These are phyloP conservation scores for Deakozyma indianensis DNA, from an alignment of 805 yeast species.

Conservation along the genomic window DNA sequence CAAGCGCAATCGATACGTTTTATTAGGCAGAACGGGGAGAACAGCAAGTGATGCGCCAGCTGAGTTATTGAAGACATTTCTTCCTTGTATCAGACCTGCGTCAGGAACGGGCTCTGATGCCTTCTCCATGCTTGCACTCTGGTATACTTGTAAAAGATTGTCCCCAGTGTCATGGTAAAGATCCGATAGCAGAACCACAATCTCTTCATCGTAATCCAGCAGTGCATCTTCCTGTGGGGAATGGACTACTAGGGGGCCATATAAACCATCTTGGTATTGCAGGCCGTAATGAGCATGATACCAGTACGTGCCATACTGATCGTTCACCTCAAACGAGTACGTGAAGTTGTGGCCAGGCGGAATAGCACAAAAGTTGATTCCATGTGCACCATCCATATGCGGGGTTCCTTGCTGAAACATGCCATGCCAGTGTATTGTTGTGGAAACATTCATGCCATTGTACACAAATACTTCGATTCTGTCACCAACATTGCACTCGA, in stretches of 20 bases:
- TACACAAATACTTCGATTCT: constrained; percentile 22
- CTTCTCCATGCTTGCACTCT: constrained; percentile 28
- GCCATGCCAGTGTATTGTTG: constrained; percentile 43
- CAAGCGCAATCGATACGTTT: constrained; percentile 13
- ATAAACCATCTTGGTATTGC: constrained; percentile 34
- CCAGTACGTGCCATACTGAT: constrained; percentile 39
- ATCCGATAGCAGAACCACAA: constrained; percentile 27
- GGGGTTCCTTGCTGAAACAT: constrained; percentile 31
- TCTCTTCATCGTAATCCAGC: constrained; percentile 18
- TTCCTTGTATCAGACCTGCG: constrained; percentile 31
- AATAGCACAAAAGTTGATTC: constrained; percentile 38
- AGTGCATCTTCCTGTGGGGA: constrained; percentile 22
- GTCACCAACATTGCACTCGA: constrained; percentile 27
- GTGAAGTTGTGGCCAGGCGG: constrained; percentile 27
- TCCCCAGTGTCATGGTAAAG: constrained; percentile 25
- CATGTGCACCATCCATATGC: constrained; percentile 37
- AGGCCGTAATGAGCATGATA: constrained; percentile 38
- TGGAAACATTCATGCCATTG: constrained; percentile 24
- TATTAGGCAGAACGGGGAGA: constrained; percentile 6
- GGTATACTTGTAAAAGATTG: constrained; percentile 22
- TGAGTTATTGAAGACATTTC: constrained; percentile 17
- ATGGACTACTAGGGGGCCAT: constrained; percentile 32
- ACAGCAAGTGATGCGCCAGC: constrained; percentile 2
- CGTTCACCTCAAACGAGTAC: constrained; percentile 27
- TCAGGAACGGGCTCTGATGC: constrained; percentile 22